Percentiles rank a stretch among this genome's conserved stretches.
These are phyloP conservation scores for Bipolaris victoriae DNA, from an alignment of 2,329 filamentous ascomycete species.

Conservation along the genomic window DNA sequence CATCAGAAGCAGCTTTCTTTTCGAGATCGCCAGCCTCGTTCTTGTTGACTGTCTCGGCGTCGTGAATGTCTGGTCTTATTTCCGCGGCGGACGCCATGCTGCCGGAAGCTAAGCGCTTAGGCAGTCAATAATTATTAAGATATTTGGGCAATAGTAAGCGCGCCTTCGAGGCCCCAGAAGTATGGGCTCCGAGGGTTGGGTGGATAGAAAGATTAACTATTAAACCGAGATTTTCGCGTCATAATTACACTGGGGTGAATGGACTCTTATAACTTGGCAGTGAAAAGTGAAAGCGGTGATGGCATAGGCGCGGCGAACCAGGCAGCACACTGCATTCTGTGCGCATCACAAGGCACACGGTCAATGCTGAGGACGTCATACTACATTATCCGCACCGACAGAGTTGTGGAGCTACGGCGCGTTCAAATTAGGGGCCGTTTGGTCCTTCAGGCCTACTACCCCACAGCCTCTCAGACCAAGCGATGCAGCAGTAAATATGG, in stretches of 20 bases:
- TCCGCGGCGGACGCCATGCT: slow-evolving; percentile 28
- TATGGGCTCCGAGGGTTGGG: slow-evolving; percentile 3
- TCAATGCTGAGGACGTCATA: slow-evolving; percentile 21
- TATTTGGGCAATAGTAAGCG: not conserved
- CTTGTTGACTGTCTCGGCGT: slow-evolving; percentile 21
- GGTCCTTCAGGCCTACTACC: not conserved
- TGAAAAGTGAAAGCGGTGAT: not conserved
- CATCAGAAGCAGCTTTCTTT: slow-evolving; percentile 30
- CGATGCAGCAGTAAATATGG: slow-evolving; percentile 21
- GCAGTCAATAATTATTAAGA: not conserved
- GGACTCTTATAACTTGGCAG: slow-evolving; percentile 7
- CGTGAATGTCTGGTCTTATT: slow-evolving; percentile 23
- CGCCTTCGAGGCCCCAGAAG: not conserved
- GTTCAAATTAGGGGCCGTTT: slow-evolving; percentile 14
- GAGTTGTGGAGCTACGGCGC: slow-evolving; percentile 17
- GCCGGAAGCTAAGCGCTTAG: slow-evolving; percentile 4
- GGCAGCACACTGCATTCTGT: slow-evolving; percentile 5
- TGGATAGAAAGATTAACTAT: slow-evolving; percentile 6
- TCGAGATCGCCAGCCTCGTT: slow-evolving; percentile 27
- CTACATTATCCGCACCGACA: slow-evolving; percentile 16
- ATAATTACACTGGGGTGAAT: slow-evolving; percentile 3
- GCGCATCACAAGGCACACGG: slow-evolving; percentile 16
- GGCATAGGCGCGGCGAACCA: slow-evolving; percentile 1
- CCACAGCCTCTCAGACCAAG: slow-evolving; percentile 15
- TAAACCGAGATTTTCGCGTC: slow-evolving; percentile 2